A percentile compares a stretch with the other conserved stretches of the same genome.
Evolutionary conservation across 345 rosid genomes (phyloP).

Genomic region (Brassica carinata): DNA sequence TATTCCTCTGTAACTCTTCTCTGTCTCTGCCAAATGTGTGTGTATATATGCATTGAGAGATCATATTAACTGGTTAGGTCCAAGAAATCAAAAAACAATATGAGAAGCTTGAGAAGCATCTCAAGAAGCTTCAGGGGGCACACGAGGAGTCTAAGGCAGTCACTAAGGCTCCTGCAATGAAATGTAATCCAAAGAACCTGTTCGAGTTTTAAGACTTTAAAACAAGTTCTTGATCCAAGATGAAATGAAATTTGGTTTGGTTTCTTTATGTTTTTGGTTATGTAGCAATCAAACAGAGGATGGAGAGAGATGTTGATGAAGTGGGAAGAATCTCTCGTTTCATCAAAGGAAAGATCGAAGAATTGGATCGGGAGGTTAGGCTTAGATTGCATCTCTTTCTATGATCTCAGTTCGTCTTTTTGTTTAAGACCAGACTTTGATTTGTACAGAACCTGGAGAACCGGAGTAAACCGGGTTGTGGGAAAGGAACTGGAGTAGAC

Average conservation of each 20-base stretch:
- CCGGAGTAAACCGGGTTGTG: constrained; percentile 90
- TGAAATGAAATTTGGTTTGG: neutral
- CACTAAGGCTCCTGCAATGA: constrained; percentile 92
- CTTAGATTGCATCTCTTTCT: constrained; percentile 11
- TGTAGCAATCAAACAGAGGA: constrained; percentile 84
- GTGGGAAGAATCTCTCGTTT: constrained; percentile 78
- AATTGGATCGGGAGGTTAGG: constrained; percentile 79
- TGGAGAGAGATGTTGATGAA: constrained; percentile 97
- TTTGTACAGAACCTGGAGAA: constrained; percentile 71
- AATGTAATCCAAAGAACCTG: constrained; percentile 50
- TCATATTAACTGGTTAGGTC: constrained; percentile 53
- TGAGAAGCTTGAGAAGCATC: constrained; percentile 79
- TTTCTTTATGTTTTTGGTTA: neutral
- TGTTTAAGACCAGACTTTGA: neutral
- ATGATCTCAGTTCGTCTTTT: neutral
- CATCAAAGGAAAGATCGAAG: constrained; percentile 81
- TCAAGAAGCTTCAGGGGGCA: constrained; percentile 86
- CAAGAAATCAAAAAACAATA: constrained; percentile 85
- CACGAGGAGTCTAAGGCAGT: constrained; percentile 83
- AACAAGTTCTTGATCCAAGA: constrained; percentile 15
- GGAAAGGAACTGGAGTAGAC: constrained; percentile 92
- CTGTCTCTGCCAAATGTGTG: neutral
- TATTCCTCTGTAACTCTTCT: constrained; percentile 8
- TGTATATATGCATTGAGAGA: neutral
- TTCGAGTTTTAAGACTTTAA: neutral